Percentiles rank a stretch among this genome's conserved stretches.
These are phyloP conservation scores for Senna siamea DNA, from an alignment of 306 rosid species.

Conservation along the genomic window DNA sequence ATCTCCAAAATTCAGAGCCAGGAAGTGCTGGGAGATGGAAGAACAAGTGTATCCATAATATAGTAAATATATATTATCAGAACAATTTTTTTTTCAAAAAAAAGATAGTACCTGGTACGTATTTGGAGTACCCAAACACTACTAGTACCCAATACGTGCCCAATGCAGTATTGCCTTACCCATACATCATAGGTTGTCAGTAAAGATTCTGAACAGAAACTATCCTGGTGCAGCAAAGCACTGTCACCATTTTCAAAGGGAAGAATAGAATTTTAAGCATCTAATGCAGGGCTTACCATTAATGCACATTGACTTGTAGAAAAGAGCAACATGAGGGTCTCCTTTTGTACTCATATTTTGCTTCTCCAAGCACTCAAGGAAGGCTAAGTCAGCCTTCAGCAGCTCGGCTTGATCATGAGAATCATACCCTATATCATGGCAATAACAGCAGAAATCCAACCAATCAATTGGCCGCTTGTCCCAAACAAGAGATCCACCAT, in stretches of 20 bases:
- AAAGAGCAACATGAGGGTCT: constrained; percentile 62
- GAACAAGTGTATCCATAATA: too few relatives aligned
- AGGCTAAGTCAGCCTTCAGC: constrained; percentile 82
- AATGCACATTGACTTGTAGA: constrained; percentile 84
- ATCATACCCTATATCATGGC: constrained; percentile 97
- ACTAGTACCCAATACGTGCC: background rate
- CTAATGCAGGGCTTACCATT: constrained; percentile 57
- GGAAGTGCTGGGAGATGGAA: too few relatives aligned
- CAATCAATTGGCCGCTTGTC: constrained; percentile 93
- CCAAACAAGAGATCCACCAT: constrained; percentile 76
- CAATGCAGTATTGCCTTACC: background rate
- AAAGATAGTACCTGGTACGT: too few relatives aligned
- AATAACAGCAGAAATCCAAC: constrained; percentile 96
- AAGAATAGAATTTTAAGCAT: background rate
- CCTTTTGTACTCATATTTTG: constrained; percentile 75
- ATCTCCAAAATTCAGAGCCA: too few relatives aligned
- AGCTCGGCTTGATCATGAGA: constrained; percentile 79
- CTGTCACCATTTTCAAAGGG: background rate
- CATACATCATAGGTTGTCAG: background rate
- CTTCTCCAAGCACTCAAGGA: constrained; percentile 92
- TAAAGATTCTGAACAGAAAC: background rate
- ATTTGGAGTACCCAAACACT: background rate
- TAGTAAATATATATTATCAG: too few relatives aligned
- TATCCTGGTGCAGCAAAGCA: background rate
- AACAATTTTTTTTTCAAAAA: too few relatives aligned